These are phyloP conservation scores for Komagataella populi DNA, from an alignment of 805 yeast genomes.

Conservation along the genomic window DNA sequence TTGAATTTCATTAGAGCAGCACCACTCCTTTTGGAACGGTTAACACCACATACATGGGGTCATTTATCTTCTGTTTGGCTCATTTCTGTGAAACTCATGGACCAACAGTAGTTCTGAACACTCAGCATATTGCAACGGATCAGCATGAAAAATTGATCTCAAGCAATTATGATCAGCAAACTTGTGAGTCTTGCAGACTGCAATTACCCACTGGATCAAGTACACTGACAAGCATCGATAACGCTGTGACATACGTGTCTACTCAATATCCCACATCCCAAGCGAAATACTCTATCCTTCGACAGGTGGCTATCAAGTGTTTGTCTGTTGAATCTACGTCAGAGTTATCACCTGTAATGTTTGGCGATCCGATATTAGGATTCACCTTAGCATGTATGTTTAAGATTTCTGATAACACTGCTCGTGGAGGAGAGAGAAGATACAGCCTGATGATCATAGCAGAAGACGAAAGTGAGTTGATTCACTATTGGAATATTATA, in stretches of 20 bases:
- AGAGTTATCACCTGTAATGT: slow-evolving; percentile 48
- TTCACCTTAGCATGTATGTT: slow-evolving; percentile 46
- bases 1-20: neutral
- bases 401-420: slow-evolving; percentile 48
- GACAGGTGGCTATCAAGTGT: slow-evolving; percentile 47
- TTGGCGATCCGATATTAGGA: slow-evolving; percentile 51
- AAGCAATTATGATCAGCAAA: slow-evolving; percentile 22
- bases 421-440: slow-evolving; percentile 64
- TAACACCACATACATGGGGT: slow-evolving; percentile 12
- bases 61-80: slow-evolving; percentile 40
- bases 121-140: slow-evolving; percentile 25
- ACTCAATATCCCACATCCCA: slow-evolving; percentile 49
- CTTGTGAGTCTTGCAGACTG: slow-evolving; percentile 49
- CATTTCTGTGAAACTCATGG: slow-evolving; percentile 77
- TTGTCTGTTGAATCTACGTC: slow-evolving; percentile 53
- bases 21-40: neutral
- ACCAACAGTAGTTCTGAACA: slow-evolving; percentile 51
- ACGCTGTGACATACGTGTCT: slow-evolving; percentile 24
- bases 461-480: slow-evolving; percentile 36
- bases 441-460: slow-evolving; percentile 46
- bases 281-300: slow-evolving; percentile 35
- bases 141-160: slow-evolving; percentile 13
- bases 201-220: slow-evolving; percentile 25
- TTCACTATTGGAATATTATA: slow-evolving; percentile 42
- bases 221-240: slow-evolving; percentile 17